These are phyloP conservation scores for Yamadazyma laniorum DNA, from an alignment of 805 yeast genomes.

Conservation along the genomic window DNA sequence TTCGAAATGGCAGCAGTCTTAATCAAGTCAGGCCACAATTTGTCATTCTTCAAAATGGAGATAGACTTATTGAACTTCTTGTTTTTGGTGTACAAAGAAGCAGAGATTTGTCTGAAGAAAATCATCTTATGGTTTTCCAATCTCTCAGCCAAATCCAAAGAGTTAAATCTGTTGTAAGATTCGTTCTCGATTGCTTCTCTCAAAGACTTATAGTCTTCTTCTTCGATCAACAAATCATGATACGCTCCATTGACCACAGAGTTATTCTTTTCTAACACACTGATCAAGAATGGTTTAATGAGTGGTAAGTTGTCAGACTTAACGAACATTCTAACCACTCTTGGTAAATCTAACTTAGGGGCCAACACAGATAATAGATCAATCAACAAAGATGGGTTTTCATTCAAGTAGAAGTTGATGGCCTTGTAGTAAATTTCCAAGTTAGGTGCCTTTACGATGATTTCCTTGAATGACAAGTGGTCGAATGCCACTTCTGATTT, in stretches of 20 bases:
- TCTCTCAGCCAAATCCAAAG: constrained; percentile 86
- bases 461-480: constrained; percentile 90
- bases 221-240: constrained; percentile 93
- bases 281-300: constrained; percentile 90
- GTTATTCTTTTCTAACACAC: constrained; percentile 86
- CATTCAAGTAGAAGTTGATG: constrained; percentile 86
- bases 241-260: constrained; percentile 92
- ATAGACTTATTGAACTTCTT: constrained; percentile 92
- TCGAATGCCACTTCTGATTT: constrained; percentile 90
- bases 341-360: constrained; percentile 88
- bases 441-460: constrained; percentile 91
- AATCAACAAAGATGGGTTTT: constrained; percentile 86
- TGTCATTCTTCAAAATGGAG: constrained; percentile 84
- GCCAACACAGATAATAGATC: constrained; percentile 82
- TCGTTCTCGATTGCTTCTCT: constrained; percentile 75
- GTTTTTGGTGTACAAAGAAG: constrained; percentile 87
- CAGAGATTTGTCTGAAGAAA: constrained; percentile 95
- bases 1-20: constrained; percentile 85
- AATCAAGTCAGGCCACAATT: constrained; percentile 92
- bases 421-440: constrained; percentile 97
- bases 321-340: constrained; percentile 92
- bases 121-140: constrained; percentile 87
- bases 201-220: constrained; percentile 90
- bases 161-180: constrained; percentile 86
- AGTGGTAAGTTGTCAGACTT: constrained; percentile 95